These are phyloP conservation scores for Fusarium succisae DNA, from an alignment of 2,329 filamentous ascomycete genomes.

Conservation along the genomic window DNA sequence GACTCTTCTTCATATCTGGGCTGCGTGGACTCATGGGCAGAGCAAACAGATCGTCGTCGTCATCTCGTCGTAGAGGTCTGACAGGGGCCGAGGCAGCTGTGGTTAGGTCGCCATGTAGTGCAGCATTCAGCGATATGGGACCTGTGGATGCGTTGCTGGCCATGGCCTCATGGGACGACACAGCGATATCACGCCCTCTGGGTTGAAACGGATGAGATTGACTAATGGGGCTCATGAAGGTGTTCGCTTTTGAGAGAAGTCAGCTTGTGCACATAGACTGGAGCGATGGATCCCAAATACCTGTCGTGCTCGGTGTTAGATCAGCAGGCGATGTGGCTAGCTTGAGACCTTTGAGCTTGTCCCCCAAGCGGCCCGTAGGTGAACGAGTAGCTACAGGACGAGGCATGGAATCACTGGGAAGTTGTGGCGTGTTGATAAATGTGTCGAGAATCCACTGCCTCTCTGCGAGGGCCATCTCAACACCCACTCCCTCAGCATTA, in stretches of 20 bases:
- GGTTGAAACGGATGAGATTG: constrained; percentile 48
- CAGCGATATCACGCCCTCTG: constrained; percentile 46
- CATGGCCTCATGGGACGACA: constrained; percentile 50
- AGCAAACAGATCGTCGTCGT: constrained; percentile 85
- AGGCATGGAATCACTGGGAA: constrained; percentile 19
- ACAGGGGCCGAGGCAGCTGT: constrained; percentile 26
- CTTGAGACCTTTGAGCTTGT: constrained; percentile 83
- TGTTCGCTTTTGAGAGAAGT: constrained; percentile 45
- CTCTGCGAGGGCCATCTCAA: constrained; percentile 86
- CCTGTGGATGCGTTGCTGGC: constrained; percentile 32
- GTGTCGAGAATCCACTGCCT: constrained; percentile 86
- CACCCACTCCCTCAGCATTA: constrained; percentile 83
- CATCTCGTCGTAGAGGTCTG: constrained; percentile 37
- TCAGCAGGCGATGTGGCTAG: constrained; percentile 78
- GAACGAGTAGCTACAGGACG: constrained; percentile 68
- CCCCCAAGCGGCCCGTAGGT: constrained; percentile 74
- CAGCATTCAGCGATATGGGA: constrained; percentile 49
- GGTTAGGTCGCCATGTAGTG: constrained; percentile 38
- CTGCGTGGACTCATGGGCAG: constrained; percentile 86
- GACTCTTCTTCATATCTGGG: constrained; percentile 85
- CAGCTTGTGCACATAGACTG: constrained; percentile 24
- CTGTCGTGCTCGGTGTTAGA: constrained; percentile 61
- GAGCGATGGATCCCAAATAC: constrained; percentile 49
- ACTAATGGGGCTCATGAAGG: constrained; percentile 46
- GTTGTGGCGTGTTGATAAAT: constrained; percentile 59